These are phyloP conservation scores for Annulohypoxylon maeteangense DNA, from an alignment of 495 filamentous ascomycete species.

Conservation along the genomic window DNA sequence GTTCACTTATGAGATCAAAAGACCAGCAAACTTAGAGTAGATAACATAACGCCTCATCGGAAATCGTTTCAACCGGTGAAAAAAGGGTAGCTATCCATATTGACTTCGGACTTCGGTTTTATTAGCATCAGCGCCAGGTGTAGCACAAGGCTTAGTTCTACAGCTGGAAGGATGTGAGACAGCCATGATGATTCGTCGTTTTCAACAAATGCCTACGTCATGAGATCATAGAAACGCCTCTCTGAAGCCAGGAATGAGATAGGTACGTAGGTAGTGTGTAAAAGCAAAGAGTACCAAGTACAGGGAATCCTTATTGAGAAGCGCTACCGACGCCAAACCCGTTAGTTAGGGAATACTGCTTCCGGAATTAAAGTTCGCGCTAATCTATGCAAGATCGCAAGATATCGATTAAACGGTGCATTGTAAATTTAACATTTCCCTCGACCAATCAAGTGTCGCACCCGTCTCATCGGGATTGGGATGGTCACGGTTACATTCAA, in stretches of 20 bases:
- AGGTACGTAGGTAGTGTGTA: too few species aligned
- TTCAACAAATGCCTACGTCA: neutral
- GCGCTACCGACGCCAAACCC: neutral
- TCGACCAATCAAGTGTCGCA: conserved; percentile 16
- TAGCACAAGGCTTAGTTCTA: neutral
- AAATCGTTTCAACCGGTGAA: neutral
- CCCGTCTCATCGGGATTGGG: conserved; percentile 6
- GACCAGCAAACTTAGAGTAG: neutral
- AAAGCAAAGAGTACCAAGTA: too few species aligned
- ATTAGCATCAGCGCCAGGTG: neutral
- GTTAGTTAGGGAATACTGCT: neutral
- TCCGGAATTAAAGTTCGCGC: conserved; percentile 7
- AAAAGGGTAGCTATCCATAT: conserved; percentile 14
- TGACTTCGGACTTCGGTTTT: conserved; percentile 25
- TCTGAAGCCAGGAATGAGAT: neutral
- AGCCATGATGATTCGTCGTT: conserved; percentile 3
- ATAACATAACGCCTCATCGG: neutral
- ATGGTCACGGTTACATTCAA: conserved; percentile 41
- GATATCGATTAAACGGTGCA: neutral
- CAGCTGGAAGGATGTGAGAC: neutral
- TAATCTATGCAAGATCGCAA: conserved; percentile 34
- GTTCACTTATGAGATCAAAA: conserved; percentile 23
- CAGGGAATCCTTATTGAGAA: neutral
- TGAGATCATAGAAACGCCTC: conserved; percentile 8
- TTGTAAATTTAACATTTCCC: neutral